These are phyloP conservation scores for Penicillium silybi DNA, from an alignment of 495 filamentous ascomycete genomes.

Conservation along the genomic window DNA sequence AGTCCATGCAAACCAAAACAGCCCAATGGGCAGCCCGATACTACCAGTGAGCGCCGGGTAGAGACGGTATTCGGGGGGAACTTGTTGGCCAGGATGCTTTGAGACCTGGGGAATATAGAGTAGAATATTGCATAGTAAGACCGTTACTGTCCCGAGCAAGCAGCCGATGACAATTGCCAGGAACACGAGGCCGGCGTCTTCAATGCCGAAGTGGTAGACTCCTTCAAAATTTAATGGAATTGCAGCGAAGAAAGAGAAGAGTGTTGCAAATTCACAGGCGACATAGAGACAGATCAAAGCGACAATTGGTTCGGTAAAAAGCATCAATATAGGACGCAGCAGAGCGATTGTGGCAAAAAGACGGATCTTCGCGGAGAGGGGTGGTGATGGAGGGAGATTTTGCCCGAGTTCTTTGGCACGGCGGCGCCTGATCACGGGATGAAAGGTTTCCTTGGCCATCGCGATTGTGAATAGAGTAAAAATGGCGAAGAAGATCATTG, in stretches of 20 bases:
- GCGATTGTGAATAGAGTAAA: slow-evolving; percentile 28
- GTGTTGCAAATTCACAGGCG: slow-evolving; percentile 58
- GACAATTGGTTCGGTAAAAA: slow-evolving; percentile 64
- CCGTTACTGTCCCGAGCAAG: slow-evolving; percentile 42
- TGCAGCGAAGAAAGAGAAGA: slow-evolving; percentile 65
- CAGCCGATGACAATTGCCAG: slow-evolving; percentile 56
- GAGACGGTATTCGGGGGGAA: slow-evolving; percentile 53
- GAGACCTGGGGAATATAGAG: slow-evolving; percentile 9
- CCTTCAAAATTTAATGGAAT: slow-evolving; percentile 51
- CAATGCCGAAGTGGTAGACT: slow-evolving; percentile 47
- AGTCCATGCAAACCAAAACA: slow-evolving; percentile 52
- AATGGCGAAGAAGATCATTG: slow-evolving; percentile 42
- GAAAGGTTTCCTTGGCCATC: slow-evolving; percentile 56
- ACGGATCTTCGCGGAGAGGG: slow-evolving; percentile 34
- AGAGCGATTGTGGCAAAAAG: slow-evolving; percentile 54
- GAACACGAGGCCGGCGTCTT: slow-evolving; percentile 56
- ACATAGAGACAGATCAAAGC: slow-evolving; percentile 57
- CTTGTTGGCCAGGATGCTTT: slow-evolving; percentile 32
- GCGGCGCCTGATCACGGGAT: slow-evolving; percentile 53
- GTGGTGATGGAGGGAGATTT: slow-evolving; percentile 30
- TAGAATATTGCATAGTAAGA: slow-evolving; percentile 40
- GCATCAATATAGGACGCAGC: slow-evolving; percentile 60
- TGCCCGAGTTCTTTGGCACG: slow-evolving; percentile 43
- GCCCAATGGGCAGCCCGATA: slow-evolving; percentile 46
- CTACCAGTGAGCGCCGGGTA: slow-evolving; percentile 58